Conservation (phyloP, 179 eudicot genomes). For the Gypsophila paniculata region DNA sequence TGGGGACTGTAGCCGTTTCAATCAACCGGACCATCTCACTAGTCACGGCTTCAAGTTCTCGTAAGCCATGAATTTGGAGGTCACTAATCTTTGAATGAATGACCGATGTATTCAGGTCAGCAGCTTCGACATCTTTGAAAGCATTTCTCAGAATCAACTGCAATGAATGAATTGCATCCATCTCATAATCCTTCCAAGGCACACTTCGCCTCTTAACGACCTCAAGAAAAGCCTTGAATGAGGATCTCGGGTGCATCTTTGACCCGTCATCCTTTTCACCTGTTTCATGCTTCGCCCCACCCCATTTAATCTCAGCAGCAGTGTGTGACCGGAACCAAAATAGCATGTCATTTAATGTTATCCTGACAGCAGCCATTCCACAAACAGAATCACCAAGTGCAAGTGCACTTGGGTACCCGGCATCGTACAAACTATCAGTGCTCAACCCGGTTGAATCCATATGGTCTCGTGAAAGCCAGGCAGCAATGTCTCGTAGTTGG, state of each 20-base stretch:
- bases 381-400: conserved; percentile 69
- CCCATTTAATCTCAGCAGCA: conserved; percentile 80
- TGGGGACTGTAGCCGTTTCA: conserved; percentile 90
- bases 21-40: conserved; percentile 86
- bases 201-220: conserved; percentile 75
- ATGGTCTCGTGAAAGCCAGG: conserved; percentile 74
- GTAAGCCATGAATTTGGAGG: conserved; percentile 57
- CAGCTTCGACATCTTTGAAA: conserved; percentile 45
- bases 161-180: conserved; percentile 90
- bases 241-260: conserved; percentile 86
- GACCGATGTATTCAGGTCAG: conserved; percentile 36
- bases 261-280: conserved; percentile 68
- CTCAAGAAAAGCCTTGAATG: conserved; percentile 84
- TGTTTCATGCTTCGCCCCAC: conserved; percentile 75
- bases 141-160: conserved; percentile 81
- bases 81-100: conserved; percentile 60
- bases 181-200: conserved; percentile 87
- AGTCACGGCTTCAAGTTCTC: conserved; percentile 72
- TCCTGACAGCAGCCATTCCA: conserved; percentile 88
- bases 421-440: conserved; percentile 90
- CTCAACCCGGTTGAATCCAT: conserved; percentile 90
- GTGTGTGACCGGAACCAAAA: conserved; percentile 87
- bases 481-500: conserved; percentile 65
- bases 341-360: conserved; percentile 65
- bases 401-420: conserved; percentile 81